phyloP scores from a whole-genome alignment of 148 eudicot genomes.

The Nyssa sinensis region DNA sequence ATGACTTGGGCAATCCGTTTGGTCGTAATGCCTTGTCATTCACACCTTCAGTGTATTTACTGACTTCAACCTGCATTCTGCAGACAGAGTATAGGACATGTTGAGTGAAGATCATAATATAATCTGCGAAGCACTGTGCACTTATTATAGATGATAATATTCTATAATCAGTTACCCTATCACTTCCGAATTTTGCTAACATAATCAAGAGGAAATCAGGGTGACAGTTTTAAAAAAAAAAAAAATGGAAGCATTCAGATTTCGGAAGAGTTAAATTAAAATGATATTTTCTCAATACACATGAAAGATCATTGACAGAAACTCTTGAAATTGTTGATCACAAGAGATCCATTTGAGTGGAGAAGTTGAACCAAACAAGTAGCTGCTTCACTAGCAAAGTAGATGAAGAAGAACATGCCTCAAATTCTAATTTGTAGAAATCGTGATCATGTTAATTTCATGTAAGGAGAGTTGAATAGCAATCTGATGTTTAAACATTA shows the following conservation, averaged over 20 bases:
- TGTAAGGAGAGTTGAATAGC: too few relatives aligned
- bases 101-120: slow-evolving; percentile 10
- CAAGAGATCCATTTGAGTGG: background rate
- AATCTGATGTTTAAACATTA: too few relatives aligned
- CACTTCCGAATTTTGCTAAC: background rate
- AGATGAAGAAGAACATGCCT: background rate
- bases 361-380: background rate
- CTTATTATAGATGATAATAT: too few relatives aligned
- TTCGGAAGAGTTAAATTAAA: background rate
- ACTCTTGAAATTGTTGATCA: background rate
- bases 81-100: slow-evolving; percentile 11
- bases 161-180: background rate
- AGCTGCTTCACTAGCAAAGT: background rate
- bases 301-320: background rate
- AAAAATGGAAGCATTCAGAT: background rate
- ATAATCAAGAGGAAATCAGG: background rate
- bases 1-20: slow-evolving; percentile 86
- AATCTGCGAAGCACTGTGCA: background rate
- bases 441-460: too few relatives aligned
- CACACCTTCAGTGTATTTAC: slow-evolving; percentile 93
- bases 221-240: background rate
- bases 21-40: slow-evolving; percentile 81
- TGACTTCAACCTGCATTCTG: slow-evolving; percentile 99
- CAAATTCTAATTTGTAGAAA: background rate
- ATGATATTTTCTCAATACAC: background rate